Conservation (phyloP, 2,329 filamentous ascomycete genomes). For the Cordyceps javanica region DNA sequence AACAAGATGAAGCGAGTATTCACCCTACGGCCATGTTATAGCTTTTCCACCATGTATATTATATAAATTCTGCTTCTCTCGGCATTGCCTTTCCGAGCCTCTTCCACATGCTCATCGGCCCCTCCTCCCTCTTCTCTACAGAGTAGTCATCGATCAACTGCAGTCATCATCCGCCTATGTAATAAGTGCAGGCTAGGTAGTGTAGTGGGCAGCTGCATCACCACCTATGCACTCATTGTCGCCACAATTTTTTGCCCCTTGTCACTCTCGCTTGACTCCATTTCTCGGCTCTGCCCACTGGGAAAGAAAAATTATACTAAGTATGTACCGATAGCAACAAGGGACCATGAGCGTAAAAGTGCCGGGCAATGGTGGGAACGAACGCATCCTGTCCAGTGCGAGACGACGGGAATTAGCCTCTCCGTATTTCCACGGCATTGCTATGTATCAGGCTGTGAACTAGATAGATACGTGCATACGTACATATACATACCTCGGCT, state of each 20-base stretch:
- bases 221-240: neutral
- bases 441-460: too few species aligned
- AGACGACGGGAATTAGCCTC: slow-evolving; percentile 9
- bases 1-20: too few species aligned
- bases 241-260: neutral
- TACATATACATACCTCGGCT: too few species aligned
- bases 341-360: neutral
- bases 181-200: neutral
- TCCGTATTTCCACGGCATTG: neutral
- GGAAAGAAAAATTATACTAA: neutral
- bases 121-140: too few species aligned
- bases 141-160: neutral
- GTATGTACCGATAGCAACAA: neutral
- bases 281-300: neutral
- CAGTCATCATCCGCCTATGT: slow-evolving; percentile 3
- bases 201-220: neutral
- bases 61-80: too few species aligned
- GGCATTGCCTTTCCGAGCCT: too few species aligned
- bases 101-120: neutral
- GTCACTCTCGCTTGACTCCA: neutral
- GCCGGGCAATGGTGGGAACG: neutral
- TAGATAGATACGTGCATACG: too few species aligned
- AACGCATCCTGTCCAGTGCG: neutral
- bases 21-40: too few species aligned
- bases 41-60: too few species aligned